A percentile compares a stretch with the other conserved stretches of the same genome.
Evolutionary conservation across 2,329 filamentous ascomycete genomes (phyloP).

Genomic region (Penicillium sp.): DNA sequence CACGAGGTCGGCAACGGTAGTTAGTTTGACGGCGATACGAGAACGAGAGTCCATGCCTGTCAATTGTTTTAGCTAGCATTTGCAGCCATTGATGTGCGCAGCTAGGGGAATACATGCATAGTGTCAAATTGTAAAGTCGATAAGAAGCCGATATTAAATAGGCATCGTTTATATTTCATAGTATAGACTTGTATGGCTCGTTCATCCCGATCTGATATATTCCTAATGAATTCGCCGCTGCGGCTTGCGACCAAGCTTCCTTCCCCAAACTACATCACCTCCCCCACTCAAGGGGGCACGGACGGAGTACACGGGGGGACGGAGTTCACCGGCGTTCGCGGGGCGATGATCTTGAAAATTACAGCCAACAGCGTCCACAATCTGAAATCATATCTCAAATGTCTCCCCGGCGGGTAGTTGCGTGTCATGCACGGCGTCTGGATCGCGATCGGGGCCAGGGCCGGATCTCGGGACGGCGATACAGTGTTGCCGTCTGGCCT

Average conservation of each 20-base stretch:
- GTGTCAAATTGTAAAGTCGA: background rate
- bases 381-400: constrained; percentile 3
- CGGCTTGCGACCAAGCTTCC: background rate
- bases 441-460: constrained; percentile 11
- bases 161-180: background rate
- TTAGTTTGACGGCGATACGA: background rate
- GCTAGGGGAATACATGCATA: background rate
- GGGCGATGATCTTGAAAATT: background rate
- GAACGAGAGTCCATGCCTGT: background rate
- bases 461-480: constrained; percentile 13
- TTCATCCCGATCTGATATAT: background rate
- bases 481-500: background rate
- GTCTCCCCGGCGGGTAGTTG: background rate
- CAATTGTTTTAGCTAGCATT: background rate
- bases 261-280: background rate
- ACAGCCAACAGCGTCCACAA: background rate
- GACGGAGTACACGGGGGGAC: background rate
- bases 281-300: background rate
- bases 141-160: background rate
- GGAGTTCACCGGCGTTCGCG: background rate
- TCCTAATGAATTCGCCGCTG: background rate
- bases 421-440: constrained; percentile 3
- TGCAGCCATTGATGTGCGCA: background rate
- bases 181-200: background rate
- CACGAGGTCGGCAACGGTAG: background rate